Percentiles rank a stretch among this genome's conserved stretches.
Conservation (phyloP, 345 rosid species). For the Lepidium sativum region DNA sequence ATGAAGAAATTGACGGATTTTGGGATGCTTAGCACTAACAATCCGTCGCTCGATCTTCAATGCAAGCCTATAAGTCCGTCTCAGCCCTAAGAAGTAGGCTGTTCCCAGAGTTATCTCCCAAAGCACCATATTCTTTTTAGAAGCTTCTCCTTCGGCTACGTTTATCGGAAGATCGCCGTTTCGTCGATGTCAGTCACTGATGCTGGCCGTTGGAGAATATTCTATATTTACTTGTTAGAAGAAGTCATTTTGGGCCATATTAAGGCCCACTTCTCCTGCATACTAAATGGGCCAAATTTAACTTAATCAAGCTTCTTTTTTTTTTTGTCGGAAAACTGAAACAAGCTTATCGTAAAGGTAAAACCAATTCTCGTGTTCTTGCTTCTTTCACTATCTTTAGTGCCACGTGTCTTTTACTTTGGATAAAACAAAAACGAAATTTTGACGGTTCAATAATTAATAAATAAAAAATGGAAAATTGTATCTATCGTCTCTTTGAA, state of each 20-base stretch:
- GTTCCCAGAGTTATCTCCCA: slow-evolving; percentile 91
- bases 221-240: neutral
- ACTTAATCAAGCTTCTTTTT: too few relatives aligned
- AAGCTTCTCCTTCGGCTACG: neutral
- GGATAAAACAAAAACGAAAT: neutral
- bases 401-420: neutral
- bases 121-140: slow-evolving; percentile 60
- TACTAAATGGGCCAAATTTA: neutral
- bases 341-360: too few relatives aligned
- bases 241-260: neutral
- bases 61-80: slow-evolving; percentile 65
- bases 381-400: too few relatives aligned
- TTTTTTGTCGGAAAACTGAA: too few relatives aligned
- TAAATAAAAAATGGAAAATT: too few relatives aligned
- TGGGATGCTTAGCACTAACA: slow-evolving; percentile 47
- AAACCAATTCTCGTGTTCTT: neutral
- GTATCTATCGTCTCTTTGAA: neutral
- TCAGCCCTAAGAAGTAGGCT: slow-evolving; percentile 81
- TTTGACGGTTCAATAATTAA: neutral
- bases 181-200: neutral
- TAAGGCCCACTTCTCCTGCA: neutral
- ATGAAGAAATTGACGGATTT: slow-evolving; percentile 50
- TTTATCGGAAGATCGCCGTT: neutral
- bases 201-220: neutral
- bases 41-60: slow-evolving; percentile 61